Percentiles rank a stretch among this genome's conserved stretches.
These are phyloP conservation scores for Sicyos baderoa DNA, from an alignment of 306 rosid genomes.

Conservation along the genomic window DNA sequence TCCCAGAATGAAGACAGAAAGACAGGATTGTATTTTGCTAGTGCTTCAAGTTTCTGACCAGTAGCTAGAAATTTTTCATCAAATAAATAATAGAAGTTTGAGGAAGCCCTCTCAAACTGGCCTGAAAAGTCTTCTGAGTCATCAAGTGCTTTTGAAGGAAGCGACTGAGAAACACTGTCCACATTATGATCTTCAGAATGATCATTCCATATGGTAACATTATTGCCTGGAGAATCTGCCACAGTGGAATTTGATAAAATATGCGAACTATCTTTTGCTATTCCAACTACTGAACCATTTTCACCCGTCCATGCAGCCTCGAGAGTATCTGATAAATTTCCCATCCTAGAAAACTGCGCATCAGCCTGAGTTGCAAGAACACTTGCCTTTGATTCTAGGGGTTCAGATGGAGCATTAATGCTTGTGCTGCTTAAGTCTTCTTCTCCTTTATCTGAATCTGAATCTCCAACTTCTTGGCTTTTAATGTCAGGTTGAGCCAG, in stretches of 20 bases:
- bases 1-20: conserved; percentile 63
- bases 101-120: conserved; percentile 10
- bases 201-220: neutral
- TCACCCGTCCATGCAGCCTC: conserved; percentile 88
- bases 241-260: conserved; percentile 32
- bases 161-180: conserved; percentile 8
- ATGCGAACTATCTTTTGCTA: conserved; percentile 34
- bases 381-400: conserved; percentile 34
- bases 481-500: conserved; percentile 2
- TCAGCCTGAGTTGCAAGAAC: conserved; percentile 53
- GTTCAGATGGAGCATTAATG: conserved; percentile 29
- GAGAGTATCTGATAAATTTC: conserved; percentile 75
- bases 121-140: conserved; percentile 3
- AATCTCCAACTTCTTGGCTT: conserved; percentile 7
- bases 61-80: conserved; percentile 30
- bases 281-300: conserved; percentile 35
- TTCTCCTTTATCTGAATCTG: conserved; percentile 5
- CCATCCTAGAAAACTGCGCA: conserved; percentile 45
- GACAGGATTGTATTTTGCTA: conserved; percentile 56
- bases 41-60: conserved; percentile 48
- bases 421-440: conserved; percentile 6
- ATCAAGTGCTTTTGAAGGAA: conserved; percentile 19
- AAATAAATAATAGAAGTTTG: conserved; percentile 16
- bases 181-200: neutral
- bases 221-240: conserved; percentile 33